These are phyloP conservation scores for Sphagnum tenellum DNA, from an alignment of 225 moss, liverwort and hornwort species.

Conservation along the genomic window DNA sequence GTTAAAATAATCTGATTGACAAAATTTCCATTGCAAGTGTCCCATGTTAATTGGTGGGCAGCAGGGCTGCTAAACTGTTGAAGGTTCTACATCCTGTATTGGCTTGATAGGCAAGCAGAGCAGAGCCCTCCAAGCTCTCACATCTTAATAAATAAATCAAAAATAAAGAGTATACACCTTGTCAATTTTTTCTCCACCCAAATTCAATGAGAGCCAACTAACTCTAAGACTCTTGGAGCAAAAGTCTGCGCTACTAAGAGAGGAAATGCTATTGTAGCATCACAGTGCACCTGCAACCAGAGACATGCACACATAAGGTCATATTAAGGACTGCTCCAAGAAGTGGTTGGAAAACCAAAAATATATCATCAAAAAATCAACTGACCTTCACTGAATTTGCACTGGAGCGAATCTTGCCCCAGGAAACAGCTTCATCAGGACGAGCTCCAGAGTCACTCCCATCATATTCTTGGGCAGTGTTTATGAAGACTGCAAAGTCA, in stretches of 20 bases:
- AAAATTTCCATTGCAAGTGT: too few relatives aligned
- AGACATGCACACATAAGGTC: background rate
- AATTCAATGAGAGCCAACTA: slow-evolving; percentile 17
- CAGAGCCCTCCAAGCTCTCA: too few relatives aligned
- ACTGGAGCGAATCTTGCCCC: slow-evolving; percentile 82
- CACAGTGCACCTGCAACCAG: slow-evolving; percentile 47
- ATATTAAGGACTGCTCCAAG: background rate
- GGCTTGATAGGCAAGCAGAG: too few relatives aligned
- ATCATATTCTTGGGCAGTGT: slow-evolving; percentile 96
- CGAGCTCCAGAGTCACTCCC: slow-evolving; percentile 97
- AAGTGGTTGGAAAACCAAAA: background rate
- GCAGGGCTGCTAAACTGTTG: too few relatives aligned
- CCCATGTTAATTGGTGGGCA: too few relatives aligned
- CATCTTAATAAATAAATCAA: too few relatives aligned
- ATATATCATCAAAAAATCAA: background rate
- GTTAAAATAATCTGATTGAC: too few relatives aligned
- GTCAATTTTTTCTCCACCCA: too few relatives aligned
- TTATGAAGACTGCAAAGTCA: slow-evolving; percentile 93
- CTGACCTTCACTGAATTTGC: slow-evolving; percentile 81
- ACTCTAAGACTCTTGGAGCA: slow-evolving; percentile 30
- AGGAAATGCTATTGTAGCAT: slow-evolving; percentile 63
- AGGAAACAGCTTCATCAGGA: slow-evolving; percentile 95
- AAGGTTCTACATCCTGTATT: too few relatives aligned
- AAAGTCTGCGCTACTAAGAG: slow-evolving; percentile 54
- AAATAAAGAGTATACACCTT: too few relatives aligned